Conservation (phyloP, 1,284 basidiomycete genomes). For the Ustilago vetiveriae region DNA sequence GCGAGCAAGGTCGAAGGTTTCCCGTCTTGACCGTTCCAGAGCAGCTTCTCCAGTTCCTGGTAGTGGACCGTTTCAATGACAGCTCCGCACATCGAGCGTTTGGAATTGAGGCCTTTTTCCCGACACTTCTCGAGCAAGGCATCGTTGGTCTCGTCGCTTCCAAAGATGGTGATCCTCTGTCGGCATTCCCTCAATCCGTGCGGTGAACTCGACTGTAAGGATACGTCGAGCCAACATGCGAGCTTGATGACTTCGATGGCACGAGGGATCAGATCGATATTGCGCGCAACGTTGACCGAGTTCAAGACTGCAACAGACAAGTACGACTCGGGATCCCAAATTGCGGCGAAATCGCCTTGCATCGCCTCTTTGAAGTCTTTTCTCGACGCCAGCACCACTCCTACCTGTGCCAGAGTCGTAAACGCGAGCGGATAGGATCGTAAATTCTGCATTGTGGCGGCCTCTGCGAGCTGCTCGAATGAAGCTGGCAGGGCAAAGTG, state of each 20-base stretch:
- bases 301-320: constrained; percentile 17
- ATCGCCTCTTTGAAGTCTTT: constrained; percentile 29
- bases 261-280: constrained; percentile 14
- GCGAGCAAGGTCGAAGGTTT: background rate
- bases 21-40: background rate
- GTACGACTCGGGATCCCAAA: constrained; percentile 39
- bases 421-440: constrained; percentile 10
- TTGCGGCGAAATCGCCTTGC: constrained; percentile 22
- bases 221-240: constrained; percentile 27
- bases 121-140: background rate
- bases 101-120: background rate
- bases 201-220: constrained; percentile 1
- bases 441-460: background rate
- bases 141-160: background rate
- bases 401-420: constrained; percentile 27
- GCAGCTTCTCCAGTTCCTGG: background rate
- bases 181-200: background rate
- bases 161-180: constrained; percentile 7
- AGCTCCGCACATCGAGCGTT: constrained; percentile 1
- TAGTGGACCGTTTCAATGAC: background rate
- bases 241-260: constrained; percentile 25
- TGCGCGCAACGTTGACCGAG: constrained; percentile 10
- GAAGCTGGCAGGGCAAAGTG: constrained; percentile 1
- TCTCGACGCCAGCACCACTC: constrained; percentile 11
- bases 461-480: constrained; percentile 7